Conservation (phyloP, 2,329 filamentous ascomycete genomes). For the Venturia asperata region DNA sequence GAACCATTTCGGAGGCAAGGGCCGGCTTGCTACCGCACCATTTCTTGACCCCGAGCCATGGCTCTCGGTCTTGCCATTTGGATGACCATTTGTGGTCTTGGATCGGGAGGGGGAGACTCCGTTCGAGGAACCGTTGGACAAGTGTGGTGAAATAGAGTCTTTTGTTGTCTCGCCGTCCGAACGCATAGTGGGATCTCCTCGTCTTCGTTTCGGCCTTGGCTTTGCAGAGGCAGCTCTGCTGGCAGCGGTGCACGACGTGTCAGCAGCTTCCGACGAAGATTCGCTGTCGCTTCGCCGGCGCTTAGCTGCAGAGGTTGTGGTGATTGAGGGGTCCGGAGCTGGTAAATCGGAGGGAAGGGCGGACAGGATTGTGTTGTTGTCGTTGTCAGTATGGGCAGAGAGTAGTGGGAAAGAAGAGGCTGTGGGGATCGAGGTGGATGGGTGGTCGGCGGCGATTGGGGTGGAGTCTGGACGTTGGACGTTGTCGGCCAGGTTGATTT, state of each 20-base stretch:
- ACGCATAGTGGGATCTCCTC: conserved; percentile 38
- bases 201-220: conserved; percentile 37
- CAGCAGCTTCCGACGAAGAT: conserved; percentile 17
- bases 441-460: conserved; percentile 40
- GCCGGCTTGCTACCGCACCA: conserved; percentile 4
- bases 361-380: conserved; percentile 23
- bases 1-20: conserved; percentile 21
- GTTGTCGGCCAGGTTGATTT: conserved; percentile 62
- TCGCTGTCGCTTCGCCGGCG: conserved; percentile 25
- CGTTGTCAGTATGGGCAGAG: conserved; percentile 24
- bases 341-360: conserved; percentile 20
- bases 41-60: conserved; percentile 31
- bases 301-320: conserved; percentile 24
- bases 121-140: conserved; percentile 34
- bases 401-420: conserved; percentile 24
- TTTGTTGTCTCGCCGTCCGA: conserved; percentile 37
- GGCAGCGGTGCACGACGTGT: neutral
- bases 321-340: neutral
- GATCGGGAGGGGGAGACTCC: conserved; percentile 31
- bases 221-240: conserved; percentile 21
- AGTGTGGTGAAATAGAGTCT: conserved; percentile 32
- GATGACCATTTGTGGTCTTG: conserved; percentile 36
- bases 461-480: conserved; percentile 59
- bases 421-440: conserved; percentile 9
- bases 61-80: conserved; percentile 33